Evolutionary conservation across 306 rosid genomes (phyloP), one percentile per base, ranked within the genome.

Genomic region (Gynostemma pentaphyllum): DNA sequence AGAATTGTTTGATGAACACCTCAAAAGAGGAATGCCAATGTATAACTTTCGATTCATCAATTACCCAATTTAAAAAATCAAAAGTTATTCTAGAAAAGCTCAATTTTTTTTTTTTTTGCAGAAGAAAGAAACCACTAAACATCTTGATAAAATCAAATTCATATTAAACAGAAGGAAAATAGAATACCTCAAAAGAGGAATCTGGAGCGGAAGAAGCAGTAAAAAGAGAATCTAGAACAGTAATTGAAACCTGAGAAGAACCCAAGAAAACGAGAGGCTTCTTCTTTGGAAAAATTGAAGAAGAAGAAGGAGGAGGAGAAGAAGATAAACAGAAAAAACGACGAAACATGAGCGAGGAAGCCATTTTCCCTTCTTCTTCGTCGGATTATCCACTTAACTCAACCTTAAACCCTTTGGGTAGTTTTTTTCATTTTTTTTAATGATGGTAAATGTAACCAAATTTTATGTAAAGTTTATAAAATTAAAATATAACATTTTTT

Each of bases 241-340:
- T 67, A 14, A 87, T 55, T 6, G 96, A 87, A 45, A 79, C 90
- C 79, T 79, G 94, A 70, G 97, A 96, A 34, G 97, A 85, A 24
- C 97, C 96, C 78, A 91, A 45, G 42, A 87, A 81, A 56, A 85
- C 95, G 39, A 91, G 67, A 32, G 89, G 71, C 76, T 87, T 88
- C 81, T 76, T 85, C 71, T 40, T 69, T 61, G 80, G 62, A 36
- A 61, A 37, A 52, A 66, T 50, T 22, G 73, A 40, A n/a, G n/a
- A n/a, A n/a, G n/a, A n/a, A n/a, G n/a, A n/a, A 18, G 87, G 64
- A 11, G 82, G 46, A 48, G 78, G 21, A 0, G 87, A 59, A 45
- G 78, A 46, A 4, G 69, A 80, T 37, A 80, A 70, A 67, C 89
- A 86, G 70, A 68, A 83, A 44, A 82, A 77, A 29, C 89, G 80